These are phyloP conservation scores for Amphibolis antarctica DNA, from an alignment of 106 monocot species.

Conservation along the genomic window DNA sequence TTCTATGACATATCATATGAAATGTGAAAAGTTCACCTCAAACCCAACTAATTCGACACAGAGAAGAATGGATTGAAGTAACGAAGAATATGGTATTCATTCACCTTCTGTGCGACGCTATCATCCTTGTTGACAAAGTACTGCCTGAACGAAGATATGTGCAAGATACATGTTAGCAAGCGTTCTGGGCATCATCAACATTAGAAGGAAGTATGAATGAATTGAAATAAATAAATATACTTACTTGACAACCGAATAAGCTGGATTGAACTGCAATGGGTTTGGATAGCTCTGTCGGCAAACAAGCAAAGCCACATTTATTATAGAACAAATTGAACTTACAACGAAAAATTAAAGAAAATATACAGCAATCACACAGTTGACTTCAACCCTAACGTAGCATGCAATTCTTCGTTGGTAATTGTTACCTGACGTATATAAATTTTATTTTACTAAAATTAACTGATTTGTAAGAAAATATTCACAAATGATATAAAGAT, in stretches of 20 bases:
- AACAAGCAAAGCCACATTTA: not conserved
- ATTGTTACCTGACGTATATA: too few relatives aligned
- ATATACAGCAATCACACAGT: not conserved
- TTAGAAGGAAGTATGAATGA: too few relatives aligned
- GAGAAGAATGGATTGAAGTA: not conserved
- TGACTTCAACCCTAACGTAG: too few relatives aligned
- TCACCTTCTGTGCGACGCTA: constrained; percentile 34
- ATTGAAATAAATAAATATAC: not conserved
- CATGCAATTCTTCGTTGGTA: too few relatives aligned
- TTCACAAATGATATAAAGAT: too few relatives aligned
- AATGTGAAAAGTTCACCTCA: too few relatives aligned
- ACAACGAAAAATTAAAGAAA: not conserved
- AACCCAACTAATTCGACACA: too few relatives aligned
- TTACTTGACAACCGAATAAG: constrained; percentile 41
- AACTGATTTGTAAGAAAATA: too few relatives aligned
- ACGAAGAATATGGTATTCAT: not conserved
- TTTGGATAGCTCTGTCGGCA: constrained; percentile 21
- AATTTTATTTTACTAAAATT: too few relatives aligned
- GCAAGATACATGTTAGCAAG: not conserved
- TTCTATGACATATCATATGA: too few relatives aligned
- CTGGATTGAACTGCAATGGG: constrained; percentile 31
- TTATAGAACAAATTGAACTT: not conserved
- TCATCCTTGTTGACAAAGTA: constrained; percentile 40
- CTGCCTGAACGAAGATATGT: constrained; percentile 20
- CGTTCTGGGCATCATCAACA: not conserved